Evolutionary conservation across 306 rosid species (phyloP).

Genomic region (Glycine latifolia): DNA sequence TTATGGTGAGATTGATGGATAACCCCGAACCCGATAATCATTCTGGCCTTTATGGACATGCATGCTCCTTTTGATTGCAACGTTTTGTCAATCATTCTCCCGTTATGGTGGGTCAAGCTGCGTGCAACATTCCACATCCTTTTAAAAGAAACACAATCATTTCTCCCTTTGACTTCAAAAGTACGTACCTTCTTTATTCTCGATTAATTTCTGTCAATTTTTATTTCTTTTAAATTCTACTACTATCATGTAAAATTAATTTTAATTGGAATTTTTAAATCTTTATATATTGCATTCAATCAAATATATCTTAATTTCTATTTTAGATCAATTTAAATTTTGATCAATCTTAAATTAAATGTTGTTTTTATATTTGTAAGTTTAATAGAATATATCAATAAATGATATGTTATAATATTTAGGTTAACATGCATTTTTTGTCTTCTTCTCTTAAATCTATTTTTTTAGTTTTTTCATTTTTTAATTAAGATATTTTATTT

Average conservation of each 20-base stretch:
- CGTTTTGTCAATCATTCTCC: constrained; percentile 48
- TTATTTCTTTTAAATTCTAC: not conserved
- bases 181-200: not conserved
- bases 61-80: constrained; percentile 36
- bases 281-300: not conserved
- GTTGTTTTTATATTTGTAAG: too few species aligned
- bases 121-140: constrained; percentile 23
- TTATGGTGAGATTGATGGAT: constrained; percentile 38
- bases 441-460: too few species aligned
- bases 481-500: too few species aligned
- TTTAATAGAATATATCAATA: too few species aligned
- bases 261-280: not conserved
- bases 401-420: too few species aligned
- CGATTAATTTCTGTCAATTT: not conserved
- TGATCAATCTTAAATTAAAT: too few species aligned
- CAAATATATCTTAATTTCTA: not conserved
- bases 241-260: not conserved
- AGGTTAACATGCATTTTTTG: too few species aligned
- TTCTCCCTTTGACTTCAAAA: constrained; percentile 48
- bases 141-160: constrained; percentile 40
- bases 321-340: too few species aligned
- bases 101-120: constrained; percentile 42
- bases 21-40: not conserved
- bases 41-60: constrained; percentile 42
- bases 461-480: too few species aligned